Evolutionary conservation across 306 rosid species (phyloP).

Genomic region (Crotalaria pallida): DNA sequence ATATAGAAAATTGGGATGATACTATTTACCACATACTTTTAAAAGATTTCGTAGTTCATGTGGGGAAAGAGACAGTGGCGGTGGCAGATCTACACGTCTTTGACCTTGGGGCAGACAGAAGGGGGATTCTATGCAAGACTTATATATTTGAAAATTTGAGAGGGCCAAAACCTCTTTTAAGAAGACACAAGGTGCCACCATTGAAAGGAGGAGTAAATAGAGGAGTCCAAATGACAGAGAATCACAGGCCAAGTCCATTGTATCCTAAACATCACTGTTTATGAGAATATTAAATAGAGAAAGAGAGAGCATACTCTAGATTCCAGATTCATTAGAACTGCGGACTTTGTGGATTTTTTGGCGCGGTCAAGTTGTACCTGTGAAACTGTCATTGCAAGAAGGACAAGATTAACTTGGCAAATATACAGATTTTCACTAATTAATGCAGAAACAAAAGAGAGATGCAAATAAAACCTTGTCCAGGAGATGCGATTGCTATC

Average conservation of each 20-base stretch:
- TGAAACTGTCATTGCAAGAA: conserved; percentile 48
- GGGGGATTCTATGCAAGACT: neutral
- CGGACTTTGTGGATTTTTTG: conserved; percentile 80
- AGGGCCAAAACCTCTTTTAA: neutral
- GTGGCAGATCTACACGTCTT: neutral
- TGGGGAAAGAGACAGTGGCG: neutral
- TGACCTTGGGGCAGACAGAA: neutral
- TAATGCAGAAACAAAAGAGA: neutral
- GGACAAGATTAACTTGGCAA: neutral
- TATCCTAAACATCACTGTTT: neutral
- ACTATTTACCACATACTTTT: neutral
- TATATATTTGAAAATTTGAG: neutral
- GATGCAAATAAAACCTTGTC: conserved; percentile 54
- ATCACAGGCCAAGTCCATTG: neutral
- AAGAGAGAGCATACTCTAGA: conserved; percentile 61
- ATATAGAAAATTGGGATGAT: neutral
- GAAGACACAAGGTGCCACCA: neutral
- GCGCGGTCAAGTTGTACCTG: conserved; percentile 86
- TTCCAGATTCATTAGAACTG: conserved; percentile 94
- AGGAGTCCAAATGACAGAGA: neutral
- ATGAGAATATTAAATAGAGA: neutral
- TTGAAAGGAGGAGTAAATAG: neutral
- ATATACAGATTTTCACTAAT: neutral
- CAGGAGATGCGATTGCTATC: conserved; percentile 71
- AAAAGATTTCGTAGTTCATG: neutral